Percentiles rank a stretch among this genome's conserved stretches.
Evolutionary conservation across 78 protist genomes (phyloP).

Genomic region (Pelomyxa schiedti): DNA sequence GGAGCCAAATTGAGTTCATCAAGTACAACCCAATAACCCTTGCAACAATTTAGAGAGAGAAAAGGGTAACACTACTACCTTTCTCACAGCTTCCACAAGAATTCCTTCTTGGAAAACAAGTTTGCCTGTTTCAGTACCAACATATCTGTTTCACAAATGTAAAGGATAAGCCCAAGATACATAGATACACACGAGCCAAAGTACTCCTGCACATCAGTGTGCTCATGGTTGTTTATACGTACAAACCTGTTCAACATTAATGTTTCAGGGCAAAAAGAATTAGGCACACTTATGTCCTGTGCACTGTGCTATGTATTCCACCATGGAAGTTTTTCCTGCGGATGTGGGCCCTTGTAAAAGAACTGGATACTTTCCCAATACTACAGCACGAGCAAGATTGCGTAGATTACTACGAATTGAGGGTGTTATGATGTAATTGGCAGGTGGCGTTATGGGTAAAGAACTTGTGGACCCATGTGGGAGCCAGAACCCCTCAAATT

Average conservation of each 20-base stretch:
- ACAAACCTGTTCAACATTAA: too few species aligned
- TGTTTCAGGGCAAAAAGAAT: constrained; percentile 14
- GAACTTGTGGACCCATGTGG: not conserved
- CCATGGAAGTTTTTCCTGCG: constrained; percentile 88
- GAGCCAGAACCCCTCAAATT: constrained; percentile 15
- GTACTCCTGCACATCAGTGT: constrained; percentile 98
- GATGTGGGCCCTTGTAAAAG: constrained; percentile 89
- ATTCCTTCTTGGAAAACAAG: constrained; percentile 90
- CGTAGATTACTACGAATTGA: constrained; percentile 41
- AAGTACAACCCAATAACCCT: constrained; percentile 97
- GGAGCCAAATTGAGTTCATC: constrained; percentile 99
- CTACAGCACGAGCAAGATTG: constrained; percentile 67
- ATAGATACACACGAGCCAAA: constrained; percentile 93
- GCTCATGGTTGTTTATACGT: constrained; percentile 99
- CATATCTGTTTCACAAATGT: too few species aligned
- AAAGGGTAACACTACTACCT: too few species aligned
- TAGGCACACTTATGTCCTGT: constrained; percentile 82
- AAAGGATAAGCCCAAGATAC: too few species aligned
- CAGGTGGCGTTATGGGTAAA: not conserved
- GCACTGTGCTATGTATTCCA: constrained; percentile 81
- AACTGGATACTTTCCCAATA: constrained; percentile 62
- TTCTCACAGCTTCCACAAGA: constrained; percentile 91
- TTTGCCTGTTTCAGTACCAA: constrained; percentile 63
- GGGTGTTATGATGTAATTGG: constrained; percentile 46
- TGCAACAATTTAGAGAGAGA: too few species aligned